Conservation (phyloP, 2,329 filamentous ascomycete species). For the Ceratocystis papillata region DNA sequence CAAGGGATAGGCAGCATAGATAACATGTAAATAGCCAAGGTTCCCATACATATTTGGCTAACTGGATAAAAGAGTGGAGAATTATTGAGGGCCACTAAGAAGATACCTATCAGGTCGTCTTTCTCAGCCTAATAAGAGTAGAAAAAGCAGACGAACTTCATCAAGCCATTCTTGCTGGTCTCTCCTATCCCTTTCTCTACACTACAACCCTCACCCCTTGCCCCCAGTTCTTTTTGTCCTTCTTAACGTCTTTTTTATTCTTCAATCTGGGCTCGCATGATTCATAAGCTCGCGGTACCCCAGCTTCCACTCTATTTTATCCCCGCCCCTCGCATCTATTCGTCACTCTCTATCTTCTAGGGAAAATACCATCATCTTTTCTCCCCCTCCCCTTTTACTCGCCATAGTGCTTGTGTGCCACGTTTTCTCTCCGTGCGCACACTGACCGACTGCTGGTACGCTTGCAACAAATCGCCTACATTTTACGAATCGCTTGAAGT, state of each 20-base stretch:
- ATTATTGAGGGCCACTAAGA: not conserved
- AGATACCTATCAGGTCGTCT: not conserved
- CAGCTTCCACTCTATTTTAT: not conserved
- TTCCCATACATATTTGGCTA: no score
- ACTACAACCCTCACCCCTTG: not conserved
- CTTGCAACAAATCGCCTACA: not conserved
- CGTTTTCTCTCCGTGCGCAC: constrained; percentile 7
- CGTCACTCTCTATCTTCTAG: not conserved
- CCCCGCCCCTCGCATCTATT: not conserved
- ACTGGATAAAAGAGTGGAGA: not conserved
- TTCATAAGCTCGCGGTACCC: not conserved
- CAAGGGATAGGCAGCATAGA: not conserved
- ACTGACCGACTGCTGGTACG: not conserved
- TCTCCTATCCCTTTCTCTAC: not conserved
- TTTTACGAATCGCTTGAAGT: not conserved
- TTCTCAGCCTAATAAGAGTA: not conserved
- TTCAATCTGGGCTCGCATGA: not conserved
- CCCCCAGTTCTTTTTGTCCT: not conserved
- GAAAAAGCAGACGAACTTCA: not conserved
- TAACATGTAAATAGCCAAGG: no score
- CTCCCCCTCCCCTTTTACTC: not conserved
- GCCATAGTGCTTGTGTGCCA: constrained; percentile 1
- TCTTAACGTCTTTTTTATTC: not conserved
- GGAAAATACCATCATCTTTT: not conserved
- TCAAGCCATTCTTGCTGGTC: not conserved